phyloP scores from a whole-genome alignment of 1,284 basidiomycete genomes.

The Pholiota adiposa region DNA sequence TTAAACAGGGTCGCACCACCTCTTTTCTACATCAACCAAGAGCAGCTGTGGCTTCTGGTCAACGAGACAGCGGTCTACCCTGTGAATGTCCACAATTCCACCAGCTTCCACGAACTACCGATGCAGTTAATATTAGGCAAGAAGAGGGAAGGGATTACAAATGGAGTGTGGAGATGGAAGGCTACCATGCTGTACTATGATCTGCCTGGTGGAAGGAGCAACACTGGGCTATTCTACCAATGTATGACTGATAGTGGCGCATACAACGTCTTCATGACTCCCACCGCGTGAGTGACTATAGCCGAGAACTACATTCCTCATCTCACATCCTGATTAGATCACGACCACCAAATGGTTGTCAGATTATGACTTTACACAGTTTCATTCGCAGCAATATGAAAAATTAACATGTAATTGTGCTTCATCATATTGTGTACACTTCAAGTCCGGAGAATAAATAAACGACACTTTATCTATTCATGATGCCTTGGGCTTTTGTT shows the following conservation, averaged over 20 bases:
- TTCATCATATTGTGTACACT: slow-evolving; percentile 9
- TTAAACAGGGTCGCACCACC: slow-evolving; percentile 43
- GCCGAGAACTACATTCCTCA: neutral
- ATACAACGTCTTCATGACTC: slow-evolving; percentile 51
- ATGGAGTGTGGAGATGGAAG: slow-evolving; percentile 56
- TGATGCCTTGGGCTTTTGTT: slow-evolving; percentile 46
- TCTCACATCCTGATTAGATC: slow-evolving; percentile 25
- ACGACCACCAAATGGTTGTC: slow-evolving; percentile 41
- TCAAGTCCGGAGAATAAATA: slow-evolving; percentile 15
- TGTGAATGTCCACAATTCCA: slow-evolving; percentile 59
- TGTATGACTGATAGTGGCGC: slow-evolving; percentile 44
- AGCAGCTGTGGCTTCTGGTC: slow-evolving; percentile 55
- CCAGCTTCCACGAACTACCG: slow-evolving; percentile 43
- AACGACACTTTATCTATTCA: slow-evolving; percentile 22
- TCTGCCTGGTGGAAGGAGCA: slow-evolving; percentile 41
- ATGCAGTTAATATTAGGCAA: slow-evolving; percentile 50
- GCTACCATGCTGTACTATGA: slow-evolving; percentile 61
- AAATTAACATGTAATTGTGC: slow-evolving; percentile 10
- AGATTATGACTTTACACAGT: slow-evolving; percentile 52
- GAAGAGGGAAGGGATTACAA: slow-evolving; percentile 41
- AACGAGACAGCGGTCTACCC: slow-evolving; percentile 60
- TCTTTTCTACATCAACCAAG: slow-evolving; percentile 57
- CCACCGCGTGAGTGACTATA: slow-evolving; percentile 46
- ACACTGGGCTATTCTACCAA: slow-evolving; percentile 54
- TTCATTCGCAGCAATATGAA: slow-evolving; percentile 32